A percentile compares a stretch with the other conserved stretches of the same genome.
These are phyloP conservation scores for Chenopodium album DNA, from an alignment of 148 eudicot genomes.

Conservation along the genomic window DNA sequence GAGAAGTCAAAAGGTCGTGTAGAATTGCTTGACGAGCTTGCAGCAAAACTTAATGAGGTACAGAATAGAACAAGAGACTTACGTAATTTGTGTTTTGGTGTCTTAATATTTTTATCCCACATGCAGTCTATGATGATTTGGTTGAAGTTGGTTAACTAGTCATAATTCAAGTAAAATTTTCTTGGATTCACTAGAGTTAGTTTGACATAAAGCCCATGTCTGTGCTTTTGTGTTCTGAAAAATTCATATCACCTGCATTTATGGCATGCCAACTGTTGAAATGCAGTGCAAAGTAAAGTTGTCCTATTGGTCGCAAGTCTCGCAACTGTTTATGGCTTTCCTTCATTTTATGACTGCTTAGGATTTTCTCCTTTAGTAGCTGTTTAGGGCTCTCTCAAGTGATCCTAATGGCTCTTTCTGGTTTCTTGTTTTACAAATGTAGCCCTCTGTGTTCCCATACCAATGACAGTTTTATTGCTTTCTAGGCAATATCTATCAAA, in stretches of 20 bases:
- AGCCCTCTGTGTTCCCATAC: background rate
- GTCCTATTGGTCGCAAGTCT: background rate
- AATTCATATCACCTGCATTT: background rate
- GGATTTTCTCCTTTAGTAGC: background rate
- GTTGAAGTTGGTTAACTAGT: background rate
- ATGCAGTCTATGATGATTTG: background rate
- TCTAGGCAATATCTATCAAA: constrained; percentile 78
- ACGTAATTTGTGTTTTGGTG: background rate
- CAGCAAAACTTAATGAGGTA: constrained; percentile 71
- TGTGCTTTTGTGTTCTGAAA: background rate
- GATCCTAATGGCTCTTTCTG: background rate
- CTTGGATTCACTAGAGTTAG: background rate
- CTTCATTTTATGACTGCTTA: background rate
- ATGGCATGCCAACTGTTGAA: background rate
- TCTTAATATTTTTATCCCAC: background rate
- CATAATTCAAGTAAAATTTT: background rate
- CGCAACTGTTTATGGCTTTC: background rate
- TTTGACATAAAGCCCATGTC: background rate
- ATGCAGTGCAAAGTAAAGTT: background rate
- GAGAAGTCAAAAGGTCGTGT: constrained; percentile 77
- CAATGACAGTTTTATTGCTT: background rate
- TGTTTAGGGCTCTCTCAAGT: background rate
- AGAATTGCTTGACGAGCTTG: constrained; percentile 70
- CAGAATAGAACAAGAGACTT: background rate
- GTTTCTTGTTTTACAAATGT: background rate